Base-by-base conservation (phyloP, 1,139 yeast genomes). In the Pichia sp. region DNA sequence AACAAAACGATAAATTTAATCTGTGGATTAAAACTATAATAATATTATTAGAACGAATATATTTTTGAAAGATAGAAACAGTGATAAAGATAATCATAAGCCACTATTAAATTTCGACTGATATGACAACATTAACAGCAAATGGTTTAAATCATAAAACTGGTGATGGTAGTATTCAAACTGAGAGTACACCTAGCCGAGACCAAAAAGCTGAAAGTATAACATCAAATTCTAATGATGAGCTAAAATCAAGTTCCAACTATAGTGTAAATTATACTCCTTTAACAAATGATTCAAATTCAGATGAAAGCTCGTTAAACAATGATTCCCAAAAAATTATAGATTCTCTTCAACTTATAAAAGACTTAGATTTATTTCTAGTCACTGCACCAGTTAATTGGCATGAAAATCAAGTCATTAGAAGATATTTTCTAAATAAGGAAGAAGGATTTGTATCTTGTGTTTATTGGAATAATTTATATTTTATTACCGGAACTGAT, bases 311-410 rank as follows among this genome's bases (percentile, higher is more conserved):
- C 37, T 25, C 45, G 34, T 39, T 48, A 7, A 28, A 30, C 6
- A 36, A 31, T 25, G 51, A 52, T 27, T 32, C 41, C 3, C 47
- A 45, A 26, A 46, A 47, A 2, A 41, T 45, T 11, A 18, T 54
- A 40, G 83, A 80, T 55, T 77, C 84, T 33, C 66, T 85, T 50
- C 71, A 83, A 55, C 71, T 82, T 44, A 81, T 84, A 31, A 90
- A 84, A 55, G 94, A 85, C 61, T 67, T 88, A 57, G 87, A 87
- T 67, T 83, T 84, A 66, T 90, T 90, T 61, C 68, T 90, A 45
- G 88, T 89, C 4, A 86, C 96, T 0, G 97, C 97, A 0, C 97
- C 98, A 0, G 94, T 94, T 2, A 86, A 84, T 62, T 90, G 97
- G 95, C 90, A 83, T 63, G 87, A 83, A 53, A 84, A 84, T 60